Evolutionary conservation across 192 early-diverging fungal species (phyloP), one percentile per base, ranked within the genome.

Genomic region (Coemansia sp.): DNA sequence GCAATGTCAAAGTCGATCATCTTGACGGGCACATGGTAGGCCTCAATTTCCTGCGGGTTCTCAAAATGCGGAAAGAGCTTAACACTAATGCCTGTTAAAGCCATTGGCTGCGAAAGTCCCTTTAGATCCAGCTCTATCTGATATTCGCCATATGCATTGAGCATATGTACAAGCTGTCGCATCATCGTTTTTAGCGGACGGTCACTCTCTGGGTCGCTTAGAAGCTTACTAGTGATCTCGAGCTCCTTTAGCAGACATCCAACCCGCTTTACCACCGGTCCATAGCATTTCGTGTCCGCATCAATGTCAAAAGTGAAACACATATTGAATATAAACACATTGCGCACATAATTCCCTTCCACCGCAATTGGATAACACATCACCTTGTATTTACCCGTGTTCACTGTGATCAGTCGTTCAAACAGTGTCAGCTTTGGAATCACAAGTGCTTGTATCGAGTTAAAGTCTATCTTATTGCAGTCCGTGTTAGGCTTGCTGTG

Each of bases 281-380:
- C 93, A 58, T 94, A 97, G 41, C 88, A 87, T 28, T 78, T 81
- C 26, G 89, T 92, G 48, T 94, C 88, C 1, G 90, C 93, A 19
- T 85, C 74, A 44, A 85, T 86, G 54, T 94, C 92, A 84, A 98
- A 97, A 12, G 94, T 90, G 86, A 98, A 97, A 58, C 92, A 90
- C 50, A 96, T 82, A 75, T 98, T 98, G 81, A 95, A 98, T 25
- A 94, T 84, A 52, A 96, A 81, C 27, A 85, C 88, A 74, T 95
- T 96, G 22, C 97, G 82, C 54, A 80, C 74, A 61, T 94, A 92
- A 26, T 67, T 65, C 8, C 78, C 78, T 34, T 75, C 56, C 4
- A 81, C 54, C 0, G 65, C 60, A n/a, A 81, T 57, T n/a, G 78
- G 78, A 41, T 81, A 81, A 48, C 78, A 71, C 73, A 81, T 75